Evolutionary conservation across 805 yeast species (phyloP), one percentile per base, ranked within the genome.

Genomic region (Priceomyces melissophilus): DNA sequence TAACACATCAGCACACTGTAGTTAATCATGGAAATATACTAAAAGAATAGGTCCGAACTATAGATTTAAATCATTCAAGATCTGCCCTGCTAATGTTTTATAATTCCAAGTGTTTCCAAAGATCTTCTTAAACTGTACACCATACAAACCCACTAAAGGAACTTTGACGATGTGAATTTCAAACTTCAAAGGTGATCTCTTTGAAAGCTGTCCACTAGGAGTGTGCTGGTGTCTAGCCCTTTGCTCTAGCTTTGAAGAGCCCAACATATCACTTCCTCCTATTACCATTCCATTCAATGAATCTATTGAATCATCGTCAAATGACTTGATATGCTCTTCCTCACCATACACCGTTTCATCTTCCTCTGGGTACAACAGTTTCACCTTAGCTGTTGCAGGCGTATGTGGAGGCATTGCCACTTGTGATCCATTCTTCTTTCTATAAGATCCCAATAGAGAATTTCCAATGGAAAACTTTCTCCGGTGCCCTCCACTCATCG

Each of bases 51-150:
- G 14, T 17, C 13, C 10, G 6, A 32, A 17, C 13, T 30, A 85
- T 48, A 86, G 66, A 47, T 83, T 81, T 58, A 87, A 71, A 49
- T 84, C 85, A 44, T 75, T 66, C 61, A 90, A 75, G 37, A 90
- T 84, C 59, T 82, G 87, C 40, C 91, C 82, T 2, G 97, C 97
- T 56, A 90, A 71, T 8, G 89, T 82, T 69, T 91, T 90, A 66
- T 90, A 90, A 66, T 84, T 79, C 97, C 97, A 90, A 1, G 96
- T 87, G 60, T 91, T 89, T 55, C 98, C 98, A 43, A 86, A 76
- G 25, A 90, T 75, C 60, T 90, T 90, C 73, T 91, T 91, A 70
- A 90, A 89, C 61, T 91, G 97, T 36, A 90, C 90, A 63, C 98
- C 98, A 49, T 85, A 89, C 44, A 91, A 71, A 3, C 95, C 88